Evolutionary conservation across 1,284 basidiomycete species (phyloP), one percentile per base, ranked within the genome.

Genomic region (Melampsora abietis-canadensis): DNA sequence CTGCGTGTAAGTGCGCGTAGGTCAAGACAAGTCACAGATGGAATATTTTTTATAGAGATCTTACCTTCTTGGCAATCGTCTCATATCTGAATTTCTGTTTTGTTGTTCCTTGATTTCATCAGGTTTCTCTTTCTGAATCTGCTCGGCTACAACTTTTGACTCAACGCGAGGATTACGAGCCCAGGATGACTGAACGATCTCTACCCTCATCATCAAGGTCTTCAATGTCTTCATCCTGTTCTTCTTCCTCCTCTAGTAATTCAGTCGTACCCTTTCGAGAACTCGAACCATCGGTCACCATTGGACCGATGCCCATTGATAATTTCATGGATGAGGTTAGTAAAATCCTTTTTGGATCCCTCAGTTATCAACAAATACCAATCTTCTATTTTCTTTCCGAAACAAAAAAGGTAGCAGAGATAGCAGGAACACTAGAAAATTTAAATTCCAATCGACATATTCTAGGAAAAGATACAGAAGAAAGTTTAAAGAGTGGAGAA

Each of bases 261-360:
- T 57, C 51, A 21, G 8, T 10, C 51, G 17, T 27, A 27, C 27
- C 51, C 1, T 57, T 57, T 21, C 21, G 14, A 21, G 51, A 27
- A 57, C n/a, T 57, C 17, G n/a, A 27, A 21, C 51, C 19, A 21
- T 57, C 51, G 14, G 19, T 44, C 8, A 44, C 40, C 12, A 44
- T 44, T 44, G 40, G 51, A 21, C 51, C 51, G 7, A 21, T 57
- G n/a, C 51, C 51, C n/a, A 57, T 57, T 27, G 51, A 57, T 21
- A 21, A 21, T 17, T 57, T 57, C 5, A 57, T 57, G 51, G 51
- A 57, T 27, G 19, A 57, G 51, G 51, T 57, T 57, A 57, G 51
- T 57, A 21, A 21, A 17, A 21, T 57, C 51, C 4, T 3, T 2
- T 0, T 21, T 27, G 12, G 8, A 21, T 27, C 6, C 27, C 24